Base-by-base conservation (phyloP, 441 rosid genomes). In the Geranium incanum region DNA sequence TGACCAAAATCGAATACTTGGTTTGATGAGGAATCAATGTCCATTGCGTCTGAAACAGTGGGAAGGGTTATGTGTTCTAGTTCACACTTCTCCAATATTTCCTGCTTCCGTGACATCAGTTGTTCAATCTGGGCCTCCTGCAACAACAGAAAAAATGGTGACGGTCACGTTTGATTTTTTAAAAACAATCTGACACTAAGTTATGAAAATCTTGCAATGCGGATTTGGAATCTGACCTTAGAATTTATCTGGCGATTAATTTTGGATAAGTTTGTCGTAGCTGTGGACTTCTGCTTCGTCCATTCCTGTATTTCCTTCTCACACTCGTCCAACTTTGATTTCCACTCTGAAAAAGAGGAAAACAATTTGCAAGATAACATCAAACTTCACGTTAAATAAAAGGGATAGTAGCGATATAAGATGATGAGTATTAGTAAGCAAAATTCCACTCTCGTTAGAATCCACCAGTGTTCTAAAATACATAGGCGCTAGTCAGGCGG, bases 221-320 rank as follows among this genome's bases (percentile, higher is more conserved):
- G n/a, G n/a, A 39, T 48, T 13, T 57, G 19, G 76, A 68, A 18
- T 28, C 63, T 45, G 66, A 93, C 99, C 98, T 93, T 91, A 11
- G 90, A 84, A 77, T 86, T 81, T 77, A 95, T 87, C 81, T 84
- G 92, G 70, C 99, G 95, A 76, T 73, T 87, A 81, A 86, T 85
- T 81, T 91, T 95, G 66, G 93, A 84, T 76, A 95, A 71, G 85
- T 76, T 85, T 75, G 97, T 93, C 57, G 92, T 78, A 70, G 92
- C 91, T 66, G 80, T 86, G 71, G 98, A 95, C 80, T 86, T 88
- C 79, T 84, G 85, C 83, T 93, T 95, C 81, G 87, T 90, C 98
- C 90, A 88, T 65, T 95, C 91, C 81, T 86, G 91, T 77, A 91
- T 85, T 79, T 93, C 92, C 84, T 91, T 93, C 72, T 93, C 98